Percentiles rank a stretch among this genome's conserved stretches.
These are phyloP conservation scores for Globisporangium lucens DNA, from an alignment of 352 stramenopile species.

Conservation along the genomic window DNA sequence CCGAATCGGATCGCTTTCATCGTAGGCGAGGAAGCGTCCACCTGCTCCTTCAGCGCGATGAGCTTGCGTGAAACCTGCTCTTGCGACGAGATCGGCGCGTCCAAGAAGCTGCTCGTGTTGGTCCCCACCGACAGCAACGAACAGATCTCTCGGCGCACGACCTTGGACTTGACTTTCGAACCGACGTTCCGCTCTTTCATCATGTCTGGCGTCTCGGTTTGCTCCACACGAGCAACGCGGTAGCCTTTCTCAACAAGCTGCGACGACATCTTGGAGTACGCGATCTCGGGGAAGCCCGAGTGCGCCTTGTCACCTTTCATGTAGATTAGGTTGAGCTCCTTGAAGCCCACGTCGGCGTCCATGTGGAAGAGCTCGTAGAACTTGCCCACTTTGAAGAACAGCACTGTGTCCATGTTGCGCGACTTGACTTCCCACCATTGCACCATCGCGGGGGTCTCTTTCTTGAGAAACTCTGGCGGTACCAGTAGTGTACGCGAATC, in stretches of 20 bases:
- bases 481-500: conserved; percentile 93
- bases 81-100: conserved; percentile 68
- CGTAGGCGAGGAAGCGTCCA: conserved; percentile 5
- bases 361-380: conserved; percentile 98
- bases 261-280: conserved; percentile 95
- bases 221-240: conserved; percentile 97
- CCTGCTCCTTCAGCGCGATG: conserved; percentile 67
- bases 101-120: conserved; percentile 94
- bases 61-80: conserved; percentile 46
- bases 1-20: conserved; percentile 81
- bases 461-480: conserved; percentile 78
- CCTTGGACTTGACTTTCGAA: conserved; percentile 73
- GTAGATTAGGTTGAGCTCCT: conserved; percentile 95
- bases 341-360: conserved; percentile 97
- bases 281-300: conserved; percentile 97
- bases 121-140: conserved; percentile 94
- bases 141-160: conserved; percentile 95
- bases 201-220: conserved; percentile 98
- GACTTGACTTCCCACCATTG: conserved; percentile 99
- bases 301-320: conserved; percentile 99
- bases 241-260: conserved; percentile 96
- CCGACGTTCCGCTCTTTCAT: conserved; percentile 92
- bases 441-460: conserved; percentile 94
- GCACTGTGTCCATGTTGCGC: conserved; percentile 96
- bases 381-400: conserved; percentile 99